phyloP scores from a whole-genome alignment of 768 basidiomycete species.

The Candolleomyces eurysporus region DNA sequence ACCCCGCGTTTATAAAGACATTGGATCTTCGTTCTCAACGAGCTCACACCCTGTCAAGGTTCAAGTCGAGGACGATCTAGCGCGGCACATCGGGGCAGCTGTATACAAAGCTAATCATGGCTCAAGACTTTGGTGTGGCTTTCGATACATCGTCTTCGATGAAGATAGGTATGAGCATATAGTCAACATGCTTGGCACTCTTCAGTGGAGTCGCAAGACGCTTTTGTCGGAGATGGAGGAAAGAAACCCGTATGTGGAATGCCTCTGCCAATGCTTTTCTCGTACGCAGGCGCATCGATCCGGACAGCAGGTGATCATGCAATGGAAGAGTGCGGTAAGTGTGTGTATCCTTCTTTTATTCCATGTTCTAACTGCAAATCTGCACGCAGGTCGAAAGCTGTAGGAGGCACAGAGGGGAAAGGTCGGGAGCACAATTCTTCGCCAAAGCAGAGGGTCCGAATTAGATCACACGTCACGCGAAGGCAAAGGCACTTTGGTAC shows the following conservation, averaged over 20 bases:
- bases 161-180: neutral
- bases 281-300: too few relatives aligned
- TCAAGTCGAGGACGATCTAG: neutral
- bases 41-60: neutral
- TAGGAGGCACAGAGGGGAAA: too few relatives aligned
- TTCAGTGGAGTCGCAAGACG: neutral
- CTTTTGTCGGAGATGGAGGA: neutral
- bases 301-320: too few relatives aligned
- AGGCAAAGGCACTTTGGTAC: too few relatives aligned
- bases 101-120: neutral
- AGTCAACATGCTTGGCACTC: neutral
- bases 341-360: too few relatives aligned
- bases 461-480: too few relatives aligned
- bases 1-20: neutral
- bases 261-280: neutral
- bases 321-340: too few relatives aligned
- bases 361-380: too few relatives aligned
- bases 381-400: too few relatives aligned
- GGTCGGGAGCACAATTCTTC: too few relatives aligned
- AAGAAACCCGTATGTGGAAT: neutral
- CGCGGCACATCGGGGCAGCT: too few relatives aligned
- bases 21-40: neutral
- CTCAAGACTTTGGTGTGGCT: neutral
- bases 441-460: too few relatives aligned
- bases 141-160: neutral